A percentile compares a stretch with the other conserved stretches of the same genome.
Conservation (phyloP, 495 filamentous ascomycete species). For the Pseudoneurospora amorphoporcata region DNA sequence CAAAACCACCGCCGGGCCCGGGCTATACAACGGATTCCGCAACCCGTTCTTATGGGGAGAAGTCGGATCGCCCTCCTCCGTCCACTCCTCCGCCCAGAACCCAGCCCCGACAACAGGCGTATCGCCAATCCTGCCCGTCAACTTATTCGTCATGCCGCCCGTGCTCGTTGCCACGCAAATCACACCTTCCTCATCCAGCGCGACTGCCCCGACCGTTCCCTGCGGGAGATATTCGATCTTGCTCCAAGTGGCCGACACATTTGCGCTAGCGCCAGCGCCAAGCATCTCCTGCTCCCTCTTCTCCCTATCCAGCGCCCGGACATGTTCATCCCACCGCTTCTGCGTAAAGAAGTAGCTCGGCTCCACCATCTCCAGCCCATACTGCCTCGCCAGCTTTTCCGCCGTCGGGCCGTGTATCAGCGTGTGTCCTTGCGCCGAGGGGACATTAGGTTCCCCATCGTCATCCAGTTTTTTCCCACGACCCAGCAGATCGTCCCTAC, state of each 20-base stretch:
- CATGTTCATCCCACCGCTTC: constrained; percentile 75
- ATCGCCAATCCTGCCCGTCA: constrained; percentile 76
- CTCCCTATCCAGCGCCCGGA: constrained; percentile 50
- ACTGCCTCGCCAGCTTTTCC: constrained; percentile 54
- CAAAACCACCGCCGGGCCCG: constrained; percentile 30
- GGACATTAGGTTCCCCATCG: constrained; percentile 23
- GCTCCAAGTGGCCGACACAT: constrained; percentile 29
- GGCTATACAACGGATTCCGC: not conserved
- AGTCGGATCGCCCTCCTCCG: constrained; percentile 24
- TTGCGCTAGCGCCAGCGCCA: not conserved
- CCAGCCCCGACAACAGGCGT: constrained; percentile 80
- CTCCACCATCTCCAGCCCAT: constrained; percentile 59
- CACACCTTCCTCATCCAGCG: constrained; percentile 60
- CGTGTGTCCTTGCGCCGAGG: constrained; percentile 50
- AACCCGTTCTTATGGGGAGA: not conserved
- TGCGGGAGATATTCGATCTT: constrained; percentile 59
- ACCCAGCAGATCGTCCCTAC: constrained; percentile 36
- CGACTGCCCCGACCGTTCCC: constrained; percentile 78
- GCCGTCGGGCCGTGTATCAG: constrained; percentile 56
- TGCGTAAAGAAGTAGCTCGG: constrained; percentile 68
- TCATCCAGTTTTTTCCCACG: constrained; percentile 12
- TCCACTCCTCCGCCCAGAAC: constrained; percentile 85
- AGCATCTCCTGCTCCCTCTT: constrained; percentile 4
- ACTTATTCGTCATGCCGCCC: constrained; percentile 81
- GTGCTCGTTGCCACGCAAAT: constrained; percentile 77